phyloP scores from a whole-genome alignment of 805 yeast genomes.

The Candida berthetii region DNA sequence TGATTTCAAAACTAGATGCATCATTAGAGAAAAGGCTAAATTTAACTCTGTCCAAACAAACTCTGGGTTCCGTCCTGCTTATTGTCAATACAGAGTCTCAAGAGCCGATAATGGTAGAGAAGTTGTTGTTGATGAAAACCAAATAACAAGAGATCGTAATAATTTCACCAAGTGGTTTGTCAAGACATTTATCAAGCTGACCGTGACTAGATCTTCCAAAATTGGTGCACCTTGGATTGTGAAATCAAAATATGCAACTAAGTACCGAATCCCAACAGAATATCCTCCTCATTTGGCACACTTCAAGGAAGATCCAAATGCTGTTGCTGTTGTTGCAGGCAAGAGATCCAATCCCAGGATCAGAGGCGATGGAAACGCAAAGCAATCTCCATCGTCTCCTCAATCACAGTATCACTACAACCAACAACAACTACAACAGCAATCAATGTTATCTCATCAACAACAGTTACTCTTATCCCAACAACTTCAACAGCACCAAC shows the following conservation, averaged over 20 bases:
- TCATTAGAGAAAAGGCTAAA: constrained; percentile 81
- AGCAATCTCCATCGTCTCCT: too few species aligned
- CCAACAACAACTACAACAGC: neutral
- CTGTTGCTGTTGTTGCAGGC: constrained; percentile 1
- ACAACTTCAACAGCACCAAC: too few species aligned
- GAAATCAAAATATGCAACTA: constrained; percentile 64
- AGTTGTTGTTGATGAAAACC: constrained; percentile 64
- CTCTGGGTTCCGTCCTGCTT: constrained; percentile 40
- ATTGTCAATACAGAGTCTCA: constrained; percentile 66
- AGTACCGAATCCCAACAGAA: constrained; percentile 57
- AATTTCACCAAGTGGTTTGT: constrained; percentile 86
- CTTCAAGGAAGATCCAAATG: constrained; percentile 13
- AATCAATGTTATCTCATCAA: neutral
- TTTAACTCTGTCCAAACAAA: constrained; percentile 44
- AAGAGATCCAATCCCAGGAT: constrained; percentile 10
- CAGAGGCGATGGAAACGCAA: too few species aligned
- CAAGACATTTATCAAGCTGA: constrained; percentile 82
- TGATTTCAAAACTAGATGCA: constrained; percentile 30
- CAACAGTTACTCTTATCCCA: neutral
- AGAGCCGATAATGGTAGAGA: constrained; percentile 48
- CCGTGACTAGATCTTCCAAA: constrained; percentile 57
- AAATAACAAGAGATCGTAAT: constrained; percentile 77
- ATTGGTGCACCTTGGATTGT: constrained; percentile 97
- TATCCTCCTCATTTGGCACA: constrained; percentile 46
- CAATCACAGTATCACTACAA: neutral